Conservation (phyloP, 306 rosid species). For the Prosopis cineraria region DNA sequence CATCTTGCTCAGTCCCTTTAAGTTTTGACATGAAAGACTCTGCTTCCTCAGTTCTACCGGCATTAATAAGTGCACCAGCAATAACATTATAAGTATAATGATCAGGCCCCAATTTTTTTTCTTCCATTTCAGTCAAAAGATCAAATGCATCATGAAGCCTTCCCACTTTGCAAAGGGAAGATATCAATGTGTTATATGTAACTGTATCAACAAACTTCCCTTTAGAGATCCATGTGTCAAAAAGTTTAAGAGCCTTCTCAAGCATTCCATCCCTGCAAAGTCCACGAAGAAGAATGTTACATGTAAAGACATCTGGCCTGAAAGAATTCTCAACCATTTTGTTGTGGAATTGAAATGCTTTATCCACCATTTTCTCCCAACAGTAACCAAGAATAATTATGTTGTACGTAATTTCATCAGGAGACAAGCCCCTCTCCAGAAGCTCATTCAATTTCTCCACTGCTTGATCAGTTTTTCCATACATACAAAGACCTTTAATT, state of each 20-base stretch:
- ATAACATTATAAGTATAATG: constrained; percentile 65
- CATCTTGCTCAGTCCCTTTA: constrained; percentile 50
- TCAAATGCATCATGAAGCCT: constrained; percentile 65
- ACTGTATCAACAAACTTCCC: constrained; percentile 65
- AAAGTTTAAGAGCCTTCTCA: constrained; percentile 77
- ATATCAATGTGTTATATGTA: constrained; percentile 82
- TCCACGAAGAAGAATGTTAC: constrained; percentile 82
- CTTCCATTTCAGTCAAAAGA: constrained; percentile 72
- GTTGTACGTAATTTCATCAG: constrained; percentile 76
- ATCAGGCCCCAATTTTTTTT: constrained; percentile 64
- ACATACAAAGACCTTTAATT: constrained; percentile 71
- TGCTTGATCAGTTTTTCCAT: constrained; percentile 70
- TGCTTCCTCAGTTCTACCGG: constrained; percentile 69
- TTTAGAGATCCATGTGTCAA: constrained; percentile 66
- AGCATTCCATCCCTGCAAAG: constrained; percentile 72
- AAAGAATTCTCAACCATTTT: constrained; percentile 68
- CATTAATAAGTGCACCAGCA: constrained; percentile 50
- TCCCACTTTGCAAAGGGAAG: constrained; percentile 73
- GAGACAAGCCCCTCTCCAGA: constrained; percentile 63
- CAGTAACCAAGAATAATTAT: constrained; percentile 81
- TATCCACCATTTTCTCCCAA: constrained; percentile 69
- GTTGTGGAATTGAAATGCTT: constrained; percentile 85
- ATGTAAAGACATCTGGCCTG: constrained; percentile 68
- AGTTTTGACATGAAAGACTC: constrained; percentile 56
- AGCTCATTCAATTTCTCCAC: constrained; percentile 76